Evolutionary conservation across 2,329 filamentous ascomycete species (phyloP).

Genomic region (Penicillium verrucosum): DNA sequence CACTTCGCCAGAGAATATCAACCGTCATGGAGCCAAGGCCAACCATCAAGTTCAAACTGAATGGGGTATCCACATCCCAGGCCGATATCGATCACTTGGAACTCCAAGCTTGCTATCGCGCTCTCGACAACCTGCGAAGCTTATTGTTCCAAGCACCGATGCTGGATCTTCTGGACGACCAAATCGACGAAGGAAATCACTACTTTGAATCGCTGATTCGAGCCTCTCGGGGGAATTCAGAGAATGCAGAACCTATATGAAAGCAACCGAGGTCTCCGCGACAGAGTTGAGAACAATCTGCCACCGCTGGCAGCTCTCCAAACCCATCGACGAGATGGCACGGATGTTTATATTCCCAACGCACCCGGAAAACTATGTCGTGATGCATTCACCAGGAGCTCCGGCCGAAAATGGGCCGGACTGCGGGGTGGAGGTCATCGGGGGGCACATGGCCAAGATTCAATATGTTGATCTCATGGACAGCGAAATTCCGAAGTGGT

Average conservation of each 20-base stretch:
- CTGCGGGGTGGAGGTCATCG: slow-evolving; percentile 5
- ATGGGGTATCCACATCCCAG: not conserved
- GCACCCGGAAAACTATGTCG: slow-evolving; percentile 3
- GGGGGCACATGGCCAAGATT: slow-evolving; percentile 4
- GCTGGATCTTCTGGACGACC: not conserved
- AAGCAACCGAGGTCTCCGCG: not conserved
- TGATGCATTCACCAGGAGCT: not conserved
- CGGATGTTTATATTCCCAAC: slow-evolving; percentile 1
- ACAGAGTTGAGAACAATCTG: not conserved
- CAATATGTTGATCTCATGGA: not conserved
- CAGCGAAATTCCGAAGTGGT: not conserved
- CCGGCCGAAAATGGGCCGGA: not conserved
- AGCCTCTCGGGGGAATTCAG: not conserved
- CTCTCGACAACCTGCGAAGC: slow-evolving; percentile 1
- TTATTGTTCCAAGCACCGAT: slow-evolving; percentile 3
- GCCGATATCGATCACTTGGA: not conserved
- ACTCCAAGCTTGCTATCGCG: slow-evolving; percentile 3
- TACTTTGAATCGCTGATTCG: slow-evolving; percentile 4
- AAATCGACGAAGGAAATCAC: slow-evolving; percentile 1
- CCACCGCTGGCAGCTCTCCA: not conserved
- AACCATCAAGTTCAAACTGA: slow-evolving; percentile 1
- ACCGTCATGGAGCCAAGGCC: not conserved
- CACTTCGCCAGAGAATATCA: not conserved
- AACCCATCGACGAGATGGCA: slow-evolving; percentile 1
- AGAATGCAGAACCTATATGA: slow-evolving; percentile 2